phyloP scores from a whole-genome alignment of 176 grass and related monocot species.

The Miscanthus lutarioriparius region DNA sequence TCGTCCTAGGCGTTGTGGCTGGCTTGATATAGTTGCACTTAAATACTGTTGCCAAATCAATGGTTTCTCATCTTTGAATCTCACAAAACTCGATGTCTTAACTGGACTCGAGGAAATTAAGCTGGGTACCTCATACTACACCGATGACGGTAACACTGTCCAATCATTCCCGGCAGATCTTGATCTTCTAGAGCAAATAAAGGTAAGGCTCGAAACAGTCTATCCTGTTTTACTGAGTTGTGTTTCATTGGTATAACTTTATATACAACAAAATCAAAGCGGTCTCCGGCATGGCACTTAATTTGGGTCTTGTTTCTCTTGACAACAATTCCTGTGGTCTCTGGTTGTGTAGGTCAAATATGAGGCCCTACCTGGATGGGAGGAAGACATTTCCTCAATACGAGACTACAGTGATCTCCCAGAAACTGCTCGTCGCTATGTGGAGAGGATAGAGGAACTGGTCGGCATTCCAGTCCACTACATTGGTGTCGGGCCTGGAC shows the following conservation, averaged over 20 bases:
- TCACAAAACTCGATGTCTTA: constrained; percentile 88
- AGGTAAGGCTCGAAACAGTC: constrained; percentile 31
- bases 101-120: constrained; percentile 76
- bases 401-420: constrained; percentile 74
- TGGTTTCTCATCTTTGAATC: constrained; percentile 88
- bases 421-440: constrained; percentile 59
- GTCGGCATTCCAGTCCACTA: constrained; percentile 84
- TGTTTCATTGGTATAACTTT: neutral
- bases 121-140: constrained; percentile 58
- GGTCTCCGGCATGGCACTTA: neutral
- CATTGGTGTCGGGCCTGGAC: constrained; percentile 83
- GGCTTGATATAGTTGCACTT: constrained; percentile 87
- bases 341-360: constrained; percentile 72
- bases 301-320: neutral
- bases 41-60: constrained; percentile 89
- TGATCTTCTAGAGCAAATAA: constrained; percentile 59
- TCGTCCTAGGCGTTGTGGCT: constrained; percentile 83
- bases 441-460: constrained; percentile 89
- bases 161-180: constrained; percentile 74
- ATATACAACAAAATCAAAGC: neutral
- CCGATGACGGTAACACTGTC: constrained; percentile 43
- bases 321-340: constrained; percentile 19
- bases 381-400: constrained; percentile 72
- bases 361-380: constrained; percentile 79
- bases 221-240: neutral